phyloP scores from a whole-genome alignment of 179 eudicot genomes.

The Amaranthus tricolor region DNA sequence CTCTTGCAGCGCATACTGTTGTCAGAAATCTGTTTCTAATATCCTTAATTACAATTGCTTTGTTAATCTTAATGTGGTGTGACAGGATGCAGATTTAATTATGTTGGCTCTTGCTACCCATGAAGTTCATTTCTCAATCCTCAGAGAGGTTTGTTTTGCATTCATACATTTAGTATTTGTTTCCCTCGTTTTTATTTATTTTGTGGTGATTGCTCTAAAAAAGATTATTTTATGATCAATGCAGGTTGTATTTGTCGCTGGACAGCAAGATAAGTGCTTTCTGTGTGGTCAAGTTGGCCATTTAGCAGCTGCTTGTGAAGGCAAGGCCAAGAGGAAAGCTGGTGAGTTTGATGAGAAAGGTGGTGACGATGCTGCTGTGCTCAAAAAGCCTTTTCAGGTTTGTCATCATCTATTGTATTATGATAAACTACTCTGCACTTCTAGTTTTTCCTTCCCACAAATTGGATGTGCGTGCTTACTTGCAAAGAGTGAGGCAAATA shows the following conservation, averaged over 20 bases:
- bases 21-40: neutral
- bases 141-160: conserved; percentile 69
- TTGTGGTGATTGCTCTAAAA: neutral
- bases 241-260: conserved; percentile 78
- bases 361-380: conserved; percentile 45
- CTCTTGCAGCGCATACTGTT: neutral
- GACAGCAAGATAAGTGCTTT: conserved; percentile 93
- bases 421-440: no score
- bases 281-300: conserved; percentile 95
- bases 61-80: conserved; percentile 3
- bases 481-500: no score
- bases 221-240: neutral
- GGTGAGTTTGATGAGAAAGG: conserved; percentile 95
- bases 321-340: conserved; percentile 88
- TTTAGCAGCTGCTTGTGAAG: conserved; percentile 82
- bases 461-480: no score
- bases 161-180: neutral
- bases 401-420: neutral
- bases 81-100: conserved; percentile 91
- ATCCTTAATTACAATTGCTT: neutral
- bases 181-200: neutral
- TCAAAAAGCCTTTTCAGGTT: conserved; percentile 90
- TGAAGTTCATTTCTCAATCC: conserved; percentile 92
- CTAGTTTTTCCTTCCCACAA: no score
- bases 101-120: conserved; percentile 95